These are phyloP conservation scores for Monilinia polystroma DNA, from an alignment of 2,329 filamentous ascomycete genomes.

Conservation along the genomic window DNA sequence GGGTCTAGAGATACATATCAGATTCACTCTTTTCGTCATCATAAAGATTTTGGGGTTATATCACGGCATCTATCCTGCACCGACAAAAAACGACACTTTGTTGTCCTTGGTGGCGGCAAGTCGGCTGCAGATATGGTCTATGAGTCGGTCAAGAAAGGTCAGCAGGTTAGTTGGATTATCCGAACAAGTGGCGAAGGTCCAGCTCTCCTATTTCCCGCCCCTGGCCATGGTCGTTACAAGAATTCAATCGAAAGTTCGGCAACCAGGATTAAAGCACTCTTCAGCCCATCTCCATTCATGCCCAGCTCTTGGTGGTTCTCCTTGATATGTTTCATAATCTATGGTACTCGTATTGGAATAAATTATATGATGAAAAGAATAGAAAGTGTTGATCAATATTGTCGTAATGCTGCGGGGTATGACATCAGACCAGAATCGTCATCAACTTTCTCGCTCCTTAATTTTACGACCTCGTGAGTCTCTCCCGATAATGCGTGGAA, in stretches of 20 bases:
- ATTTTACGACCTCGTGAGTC: constrained; percentile 19
- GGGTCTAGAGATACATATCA: background rate
- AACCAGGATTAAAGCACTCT: constrained; percentile 9
- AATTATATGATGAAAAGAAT: constrained; percentile 13
- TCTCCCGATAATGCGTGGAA: background rate
- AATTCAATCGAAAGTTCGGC: constrained; percentile 26
- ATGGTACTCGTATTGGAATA: constrained; percentile 8
- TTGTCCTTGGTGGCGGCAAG: constrained; percentile 22
- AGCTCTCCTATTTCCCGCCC: constrained; percentile 8
- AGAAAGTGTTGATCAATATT: constrained; percentile 1
- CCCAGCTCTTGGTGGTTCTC: constrained; percentile 4
- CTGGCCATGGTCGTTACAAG: constrained; percentile 12
- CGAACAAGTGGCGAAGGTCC: constrained; percentile 19
- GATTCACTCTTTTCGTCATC: constrained; percentile 11
- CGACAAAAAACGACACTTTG: background rate
- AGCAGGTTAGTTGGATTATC: constrained; percentile 17
- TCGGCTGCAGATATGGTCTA: constrained; percentile 22
- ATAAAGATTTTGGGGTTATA: constrained; percentile 19
- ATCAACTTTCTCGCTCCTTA: background rate
- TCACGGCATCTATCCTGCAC: too few relatives aligned
- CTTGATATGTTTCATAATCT: background rate
- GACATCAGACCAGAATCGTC: background rate
- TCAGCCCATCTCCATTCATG: constrained; percentile 19
- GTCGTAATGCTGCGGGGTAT: constrained; percentile 6
- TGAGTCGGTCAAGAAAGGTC: constrained; percentile 3